phyloP scores from a whole-genome alignment of 352 stramenopile species.

The Achlya hypogyna region DNA sequence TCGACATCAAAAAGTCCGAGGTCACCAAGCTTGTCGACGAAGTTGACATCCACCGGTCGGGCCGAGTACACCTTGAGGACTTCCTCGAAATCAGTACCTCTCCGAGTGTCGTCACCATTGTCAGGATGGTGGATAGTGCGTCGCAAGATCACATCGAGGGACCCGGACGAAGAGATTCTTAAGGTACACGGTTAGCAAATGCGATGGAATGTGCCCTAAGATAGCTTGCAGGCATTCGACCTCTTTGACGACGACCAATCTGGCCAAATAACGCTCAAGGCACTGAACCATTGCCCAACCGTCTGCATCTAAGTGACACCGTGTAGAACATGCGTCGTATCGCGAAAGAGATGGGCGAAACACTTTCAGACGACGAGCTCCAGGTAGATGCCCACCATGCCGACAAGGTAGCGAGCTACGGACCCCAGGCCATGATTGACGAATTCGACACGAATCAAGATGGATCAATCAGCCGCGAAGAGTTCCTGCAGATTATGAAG shows the following conservation, averaged over 20 bases:
- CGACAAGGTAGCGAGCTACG: constrained; percentile 3
- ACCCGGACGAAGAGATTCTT: constrained; percentile 89
- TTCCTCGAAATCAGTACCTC: constrained; percentile 87
- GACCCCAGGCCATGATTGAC: constrained; percentile 89
- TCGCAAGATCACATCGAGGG: constrained; percentile 67
- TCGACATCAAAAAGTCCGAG: constrained; percentile 85
- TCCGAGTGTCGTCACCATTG: background rate
- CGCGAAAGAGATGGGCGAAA: constrained; percentile 88
- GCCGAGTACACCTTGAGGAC: constrained; percentile 82
- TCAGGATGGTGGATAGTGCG: constrained; percentile 34
- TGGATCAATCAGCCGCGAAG: constrained; percentile 82
- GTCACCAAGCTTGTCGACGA: constrained; percentile 85
- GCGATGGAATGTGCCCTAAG: too few relatives aligned
- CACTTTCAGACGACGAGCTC: constrained; percentile 86
- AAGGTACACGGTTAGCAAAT: constrained; percentile 47
- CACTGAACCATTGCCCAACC: constrained; percentile 21
- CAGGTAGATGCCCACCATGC: constrained; percentile 29
- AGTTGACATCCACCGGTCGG: constrained; percentile 76
- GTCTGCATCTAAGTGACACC: too few relatives aligned
- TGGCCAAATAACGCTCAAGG: constrained; percentile 79
- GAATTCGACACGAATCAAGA: constrained; percentile 93
- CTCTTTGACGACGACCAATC: constrained; percentile 91
- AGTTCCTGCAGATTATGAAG: constrained; percentile 89
- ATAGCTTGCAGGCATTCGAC: too few relatives aligned
- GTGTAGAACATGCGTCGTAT: constrained; percentile 88